Base-by-base conservation (phyloP, 495 filamentous ascomycete species). In the Barbatosphaeria neglecta region DNA sequence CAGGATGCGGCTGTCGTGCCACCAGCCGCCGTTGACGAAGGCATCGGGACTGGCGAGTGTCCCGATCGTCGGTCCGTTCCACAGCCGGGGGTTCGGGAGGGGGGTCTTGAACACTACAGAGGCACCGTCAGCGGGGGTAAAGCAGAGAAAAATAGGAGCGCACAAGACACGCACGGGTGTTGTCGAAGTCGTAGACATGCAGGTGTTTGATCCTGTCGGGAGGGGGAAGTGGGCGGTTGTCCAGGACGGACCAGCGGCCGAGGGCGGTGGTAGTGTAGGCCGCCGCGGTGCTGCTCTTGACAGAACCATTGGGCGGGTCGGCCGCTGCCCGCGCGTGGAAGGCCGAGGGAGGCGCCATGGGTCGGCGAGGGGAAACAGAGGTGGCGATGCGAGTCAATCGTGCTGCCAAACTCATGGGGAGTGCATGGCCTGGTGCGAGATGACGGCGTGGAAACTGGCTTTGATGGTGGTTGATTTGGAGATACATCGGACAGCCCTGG, bases 121-220 rank as follows among this genome's bases (percentile, higher is more conserved):
- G 22, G 11, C 22, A 22, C 47, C 18, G 55, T 41, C 35, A 11
- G 43, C 49, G 51, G 25, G 15, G 16, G 27, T 20, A 6, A 22
- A 37, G 23, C 3, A 20, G 15, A 8, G 22, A 5, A 23, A 43
- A 6, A 24, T 11, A 18, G 25, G n/a, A 31, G 15, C 35, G 17
- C 17, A 18, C 39, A 28, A 22, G n/a, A 28, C 28, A 55, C 78
- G 64, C 72, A 93, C 88, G 69, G 33, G 92, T 99, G 57, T 99
- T 97, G 60, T 99, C 92, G 61, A 99, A 99, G 66, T 99, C 92
- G 69, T 97, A 99, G 48, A 99, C 75, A 60, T 99, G 92, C 44
- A 99, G 80, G 6, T 77, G 61, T 58, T 78, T 86, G 57, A 97
- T 83, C 54, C 76, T 70, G 17, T 82, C 72, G 17, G 78, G 68